phyloP scores from a whole-genome alignment of 305 asterid genomes.

The Solanum hybrid region DNA sequence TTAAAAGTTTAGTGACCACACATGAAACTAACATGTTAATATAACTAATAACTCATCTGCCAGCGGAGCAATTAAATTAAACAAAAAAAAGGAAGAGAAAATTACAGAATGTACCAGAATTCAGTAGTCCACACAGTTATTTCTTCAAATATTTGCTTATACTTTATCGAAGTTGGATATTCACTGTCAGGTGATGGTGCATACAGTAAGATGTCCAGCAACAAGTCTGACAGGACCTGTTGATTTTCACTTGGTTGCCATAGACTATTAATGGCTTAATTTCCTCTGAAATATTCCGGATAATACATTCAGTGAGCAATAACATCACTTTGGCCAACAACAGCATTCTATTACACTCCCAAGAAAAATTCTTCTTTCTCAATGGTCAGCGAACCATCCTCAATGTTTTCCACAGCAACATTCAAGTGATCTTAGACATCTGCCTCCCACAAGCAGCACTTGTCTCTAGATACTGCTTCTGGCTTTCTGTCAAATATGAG shows the following conservation, averaged over 20 bases:
- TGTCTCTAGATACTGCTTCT: conserved; percentile 64
- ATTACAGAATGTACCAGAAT: conserved; percentile 36
- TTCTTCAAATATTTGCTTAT: conserved; percentile 48
- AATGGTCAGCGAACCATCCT: conserved; percentile 60
- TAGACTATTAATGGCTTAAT: conserved; percentile 50
- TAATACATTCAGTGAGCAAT: conserved; percentile 53
- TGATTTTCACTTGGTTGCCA: conserved; percentile 67
- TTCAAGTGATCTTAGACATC: conserved; percentile 54
- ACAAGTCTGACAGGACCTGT: conserved; percentile 57
- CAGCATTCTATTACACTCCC: conserved; percentile 72
- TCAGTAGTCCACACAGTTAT: conserved; percentile 37
- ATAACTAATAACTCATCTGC: neutral
- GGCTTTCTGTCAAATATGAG: conserved; percentile 57
- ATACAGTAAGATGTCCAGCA: conserved; percentile 46
- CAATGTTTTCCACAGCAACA: conserved; percentile 56
- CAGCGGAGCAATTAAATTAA: neutral
- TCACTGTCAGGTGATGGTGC: conserved; percentile 73
- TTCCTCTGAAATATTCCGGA: conserved; percentile 64
- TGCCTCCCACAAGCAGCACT: conserved; percentile 78
- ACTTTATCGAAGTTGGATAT: conserved; percentile 59
- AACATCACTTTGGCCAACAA: conserved; percentile 58
- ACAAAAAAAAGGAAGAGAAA: neutral
- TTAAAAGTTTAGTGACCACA: neutral
- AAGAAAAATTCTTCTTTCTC: conserved; percentile 47
- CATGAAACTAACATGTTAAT: neutral